Evolutionary conservation across 192 early-diverging fungal species (phyloP).

Genomic region (Coemansia nantahalensis): DNA sequence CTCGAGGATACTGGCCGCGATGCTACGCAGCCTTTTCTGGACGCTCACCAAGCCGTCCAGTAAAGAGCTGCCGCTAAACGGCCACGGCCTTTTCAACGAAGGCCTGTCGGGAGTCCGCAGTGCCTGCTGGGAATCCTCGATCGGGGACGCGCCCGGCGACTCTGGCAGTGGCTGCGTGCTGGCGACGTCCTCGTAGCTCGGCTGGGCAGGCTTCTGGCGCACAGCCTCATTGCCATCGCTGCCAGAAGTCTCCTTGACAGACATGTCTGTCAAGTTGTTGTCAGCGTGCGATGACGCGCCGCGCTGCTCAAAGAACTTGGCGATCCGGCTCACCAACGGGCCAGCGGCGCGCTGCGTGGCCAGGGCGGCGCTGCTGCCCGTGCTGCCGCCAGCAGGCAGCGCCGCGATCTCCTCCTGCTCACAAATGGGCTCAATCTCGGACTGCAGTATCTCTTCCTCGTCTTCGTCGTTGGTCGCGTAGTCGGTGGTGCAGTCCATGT

Average conservation of each 20-base stretch:
- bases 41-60: slow-evolving; percentile 4
- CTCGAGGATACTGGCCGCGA: neutral
- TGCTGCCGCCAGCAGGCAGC: neutral
- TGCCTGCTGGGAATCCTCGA: neutral
- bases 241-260: slow-evolving; percentile 2
- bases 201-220: slow-evolving; percentile 22
- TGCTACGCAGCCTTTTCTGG: slow-evolving; percentile 6
- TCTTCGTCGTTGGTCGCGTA: slow-evolving; percentile 32
- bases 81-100: slow-evolving; percentile 31
- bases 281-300: neutral
- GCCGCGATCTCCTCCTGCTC: slow-evolving; percentile 36
- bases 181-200: slow-evolving; percentile 6
- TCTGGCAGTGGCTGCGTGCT: slow-evolving; percentile 3
- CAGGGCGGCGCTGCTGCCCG: neutral
- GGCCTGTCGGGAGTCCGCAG: neutral
- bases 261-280: slow-evolving; percentile 15
- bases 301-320: too few relatives aligned
- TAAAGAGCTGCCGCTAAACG: slow-evolving; percentile 25
- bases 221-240: slow-evolving; percentile 7
- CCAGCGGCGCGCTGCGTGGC: neutral
- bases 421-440: slow-evolving; percentile 40
- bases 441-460: slow-evolving; percentile 33
- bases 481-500: too few relatives aligned
- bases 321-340: neutral
- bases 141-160: neutral